A percentile compares a stretch with the other conserved stretches of the same genome.
Evolutionary conservation across 768 basidiomycete species (phyloP).

Genomic region (Lentinula aciculospora): DNA sequence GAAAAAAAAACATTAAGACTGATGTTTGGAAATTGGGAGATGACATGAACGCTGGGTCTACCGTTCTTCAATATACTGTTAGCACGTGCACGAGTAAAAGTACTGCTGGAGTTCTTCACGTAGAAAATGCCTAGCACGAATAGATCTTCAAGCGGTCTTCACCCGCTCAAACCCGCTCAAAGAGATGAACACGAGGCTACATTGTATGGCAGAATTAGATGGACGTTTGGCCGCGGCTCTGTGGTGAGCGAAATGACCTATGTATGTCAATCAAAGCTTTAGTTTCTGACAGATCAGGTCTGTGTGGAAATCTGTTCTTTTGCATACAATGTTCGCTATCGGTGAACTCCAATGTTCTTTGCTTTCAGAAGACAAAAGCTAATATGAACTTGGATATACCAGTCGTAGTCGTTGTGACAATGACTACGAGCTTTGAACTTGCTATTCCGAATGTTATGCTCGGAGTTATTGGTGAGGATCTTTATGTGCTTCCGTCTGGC

Average conservation of each 20-base stretch:
- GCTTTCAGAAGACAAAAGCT: not conserved
- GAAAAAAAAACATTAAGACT: no score
- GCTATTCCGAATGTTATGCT: conserved; percentile 53
- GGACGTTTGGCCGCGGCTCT: conserved; percentile 39
- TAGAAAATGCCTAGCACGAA: not conserved
- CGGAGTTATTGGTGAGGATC: conserved; percentile 47
- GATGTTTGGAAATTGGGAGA: no score
- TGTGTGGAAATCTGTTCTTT: conserved; percentile 63
- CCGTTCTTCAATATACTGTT: no score
- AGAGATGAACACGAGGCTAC: not conserved
- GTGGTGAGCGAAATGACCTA: conserved; percentile 22
- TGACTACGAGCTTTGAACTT: conserved; percentile 31
- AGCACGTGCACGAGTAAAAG: no score
- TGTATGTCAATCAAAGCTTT: not conserved
- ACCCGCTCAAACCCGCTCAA: not conserved
- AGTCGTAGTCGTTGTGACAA: conserved; percentile 40
- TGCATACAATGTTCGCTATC: conserved; percentile 54
- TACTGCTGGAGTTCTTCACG: no score
- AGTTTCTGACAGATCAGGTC: conserved; percentile 40
- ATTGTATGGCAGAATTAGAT: conserved; percentile 11
- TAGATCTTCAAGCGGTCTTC: not conserved
- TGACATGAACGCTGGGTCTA: no score
- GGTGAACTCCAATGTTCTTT: conserved; percentile 20
- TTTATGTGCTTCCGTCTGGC: no score
- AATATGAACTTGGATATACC: not conserved